Evolutionary conservation across 192 early-diverging fungal genomes (phyloP).

Genomic region (Paraglomus brasilianum): DNA sequence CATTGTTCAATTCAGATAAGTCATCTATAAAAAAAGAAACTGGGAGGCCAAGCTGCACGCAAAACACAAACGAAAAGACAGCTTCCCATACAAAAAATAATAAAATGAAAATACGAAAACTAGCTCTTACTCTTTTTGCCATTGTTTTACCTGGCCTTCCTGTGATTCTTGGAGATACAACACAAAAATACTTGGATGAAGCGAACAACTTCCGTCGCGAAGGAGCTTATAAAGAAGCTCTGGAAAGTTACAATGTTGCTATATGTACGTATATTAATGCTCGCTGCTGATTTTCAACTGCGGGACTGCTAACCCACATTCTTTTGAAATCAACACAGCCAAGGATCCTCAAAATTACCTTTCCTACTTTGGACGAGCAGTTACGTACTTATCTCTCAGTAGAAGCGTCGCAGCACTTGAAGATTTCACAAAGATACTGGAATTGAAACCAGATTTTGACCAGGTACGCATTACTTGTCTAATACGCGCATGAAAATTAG

Average conservation of each 20-base stretch:
- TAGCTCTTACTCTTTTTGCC: no score
- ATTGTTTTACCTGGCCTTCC: no score
- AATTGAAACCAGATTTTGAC: slow-evolving; percentile 78
- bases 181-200: slow-evolving; percentile 46
- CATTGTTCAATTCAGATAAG: no score
- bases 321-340: slow-evolving; percentile 36
- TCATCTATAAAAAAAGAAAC: no score
- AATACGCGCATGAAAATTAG: background rate
- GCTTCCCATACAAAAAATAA: no score
- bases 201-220: slow-evolving; percentile 40
- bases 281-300: background rate
- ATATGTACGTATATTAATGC: slow-evolving; percentile 49
- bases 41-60: no score
- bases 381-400: slow-evolving; percentile 75
- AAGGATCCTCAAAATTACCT: slow-evolving; percentile 81
- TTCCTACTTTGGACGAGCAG: slow-evolving; percentile 85
- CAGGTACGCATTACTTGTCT: background rate
- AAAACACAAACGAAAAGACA: no score
- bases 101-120: no score
- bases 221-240: slow-evolving; percentile 58
- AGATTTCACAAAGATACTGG: slow-evolving; percentile 80
- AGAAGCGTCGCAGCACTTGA: slow-evolving; percentile 67
- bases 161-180: no score
- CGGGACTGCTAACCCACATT: background rate
- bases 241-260: slow-evolving; percentile 62